A percentile compares a stretch with the other conserved stretches of the same genome.
Evolutionary conservation across 441 rosid genomes (phyloP).

Genomic region (Erodium trifolium): DNA sequence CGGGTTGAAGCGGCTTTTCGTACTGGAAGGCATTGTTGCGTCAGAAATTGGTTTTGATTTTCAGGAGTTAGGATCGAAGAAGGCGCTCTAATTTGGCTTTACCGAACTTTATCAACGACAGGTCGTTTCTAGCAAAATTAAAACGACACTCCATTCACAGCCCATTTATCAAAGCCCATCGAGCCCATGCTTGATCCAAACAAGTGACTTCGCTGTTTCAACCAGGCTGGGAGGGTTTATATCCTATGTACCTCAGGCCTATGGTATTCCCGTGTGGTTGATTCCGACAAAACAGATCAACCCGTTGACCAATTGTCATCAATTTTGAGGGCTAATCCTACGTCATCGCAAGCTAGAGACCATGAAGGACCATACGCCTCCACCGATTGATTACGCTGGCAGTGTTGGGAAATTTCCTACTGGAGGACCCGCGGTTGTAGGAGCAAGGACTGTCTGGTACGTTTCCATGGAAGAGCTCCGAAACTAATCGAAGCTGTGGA

Average conservation of each 20-base stretch:
- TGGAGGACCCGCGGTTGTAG: background rate
- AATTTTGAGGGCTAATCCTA: background rate
- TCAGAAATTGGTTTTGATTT: background rate
- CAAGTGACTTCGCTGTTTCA: background rate
- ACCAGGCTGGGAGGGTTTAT: background rate
- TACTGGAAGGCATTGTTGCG: conserved; percentile 31
- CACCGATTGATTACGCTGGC: background rate
- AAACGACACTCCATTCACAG: background rate
- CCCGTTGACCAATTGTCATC: background rate
- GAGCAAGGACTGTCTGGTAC: conserved; percentile 1
- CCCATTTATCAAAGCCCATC: background rate
- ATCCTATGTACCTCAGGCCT: background rate
- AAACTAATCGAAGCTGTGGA: background rate
- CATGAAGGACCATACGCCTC: background rate
- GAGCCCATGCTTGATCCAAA: background rate
- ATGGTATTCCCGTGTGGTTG: background rate
- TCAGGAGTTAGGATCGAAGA: background rate
- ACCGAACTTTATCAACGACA: background rate
- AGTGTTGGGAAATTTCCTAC: conserved; percentile 3
- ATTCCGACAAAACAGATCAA: background rate
- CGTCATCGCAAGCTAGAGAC: background rate
- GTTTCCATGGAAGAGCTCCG: background rate
- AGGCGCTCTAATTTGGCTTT: background rate
- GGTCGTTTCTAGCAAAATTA: background rate
- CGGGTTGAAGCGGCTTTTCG: conserved; percentile 41